Percentiles rank a stretch among this genome's conserved stretches.
These are phyloP conservation scores for Aureobasidium sp. DNA, from an alignment of 2,329 filamentous ascomycete species.

Conservation along the genomic window DNA sequence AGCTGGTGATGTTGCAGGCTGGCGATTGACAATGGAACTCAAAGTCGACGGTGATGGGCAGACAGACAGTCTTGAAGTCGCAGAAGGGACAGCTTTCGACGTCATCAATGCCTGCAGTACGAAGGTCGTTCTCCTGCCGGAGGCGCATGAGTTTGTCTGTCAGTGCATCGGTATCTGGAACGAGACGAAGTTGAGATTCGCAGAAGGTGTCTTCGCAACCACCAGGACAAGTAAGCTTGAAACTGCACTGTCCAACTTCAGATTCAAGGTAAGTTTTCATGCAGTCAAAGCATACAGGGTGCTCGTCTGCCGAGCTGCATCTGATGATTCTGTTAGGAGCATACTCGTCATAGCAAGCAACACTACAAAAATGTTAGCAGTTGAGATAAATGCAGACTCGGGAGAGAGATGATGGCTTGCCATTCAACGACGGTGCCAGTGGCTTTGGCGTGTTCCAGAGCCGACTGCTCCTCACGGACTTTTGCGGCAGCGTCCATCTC, in stretches of 20 bases:
- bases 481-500: not conserved
- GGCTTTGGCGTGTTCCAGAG: slow-evolving; percentile 27
- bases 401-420: slow-evolving; percentile 16
- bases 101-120: slow-evolving; percentile 62
- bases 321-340: slow-evolving; percentile 61
- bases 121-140: slow-evolving; percentile 62
- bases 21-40: slow-evolving; percentile 67
- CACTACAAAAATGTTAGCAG: not conserved
- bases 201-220: slow-evolving; percentile 59
- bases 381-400: not conserved
- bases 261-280: slow-evolving; percentile 58
- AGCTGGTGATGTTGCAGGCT: slow-evolving; percentile 51
- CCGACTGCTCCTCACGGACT: slow-evolving; percentile 21
- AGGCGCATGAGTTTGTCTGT: slow-evolving; percentile 59
- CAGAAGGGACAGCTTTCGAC: slow-evolving; percentile 76
- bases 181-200: slow-evolving; percentile 45
- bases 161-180: slow-evolving; percentile 50
- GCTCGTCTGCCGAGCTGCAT: slow-evolving; percentile 52
- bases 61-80: slow-evolving; percentile 68
- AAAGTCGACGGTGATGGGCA: slow-evolving; percentile 57
- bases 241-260: slow-evolving; percentile 62
- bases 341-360: slow-evolving; percentile 59
- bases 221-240: slow-evolving; percentile 64
- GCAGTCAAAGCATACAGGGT: slow-evolving; percentile 66
- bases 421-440: slow-evolving; percentile 55